Evolutionary conservation across 805 yeast species (phyloP), one percentile per base, ranked within the genome.

Genomic region (Aciculoconidium aculeatum): DNA sequence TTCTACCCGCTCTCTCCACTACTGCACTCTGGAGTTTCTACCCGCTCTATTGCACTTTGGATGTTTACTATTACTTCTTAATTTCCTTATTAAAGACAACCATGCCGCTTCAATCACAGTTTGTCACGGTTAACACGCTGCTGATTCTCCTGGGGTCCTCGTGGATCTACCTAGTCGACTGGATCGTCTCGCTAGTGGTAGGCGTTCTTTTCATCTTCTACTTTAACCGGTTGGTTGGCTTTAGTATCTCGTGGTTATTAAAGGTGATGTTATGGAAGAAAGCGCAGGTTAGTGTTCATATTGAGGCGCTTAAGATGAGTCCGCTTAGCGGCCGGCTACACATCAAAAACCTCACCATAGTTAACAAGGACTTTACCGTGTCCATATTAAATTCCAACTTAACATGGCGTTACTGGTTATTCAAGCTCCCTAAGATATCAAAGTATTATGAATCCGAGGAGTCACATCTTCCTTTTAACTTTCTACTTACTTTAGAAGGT

Each of bases 331-430:
- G 97, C 1, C 68, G 95, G 16, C 32, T 90, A 6, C 75, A 83
- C 47, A 75, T 87, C 47, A 81, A 80, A 41, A 85, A 87, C 51
- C 49, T 88, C 11, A 72, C 82, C 3, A 64, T 84, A 8, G 72
- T 83, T 5, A 81, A 86, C n/a, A 65, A 75, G 27, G 80, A 88
- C 55, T 75, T 76, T 37, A 76, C 94, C 2, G 47, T 85, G 1
- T 72, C 85, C 7, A 65, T 83, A 1, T 67, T 83, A 15, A 77
- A 79, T 36, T 81, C 90, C 1, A 73, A 75, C 42, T 48, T 90
- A 15, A 83, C 94, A 0, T 92, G 97, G 97, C 57, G 94, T 36
- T 90, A 86, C 52, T 92, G 97, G 97, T 60, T 61, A 11, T 40
- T 85, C 29, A 57, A 62, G 4, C 41, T 56, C 17, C 61, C 69